phyloP scores from a whole-genome alignment of 2,329 filamentous ascomycete species.

The Penicillium sp. region DNA sequence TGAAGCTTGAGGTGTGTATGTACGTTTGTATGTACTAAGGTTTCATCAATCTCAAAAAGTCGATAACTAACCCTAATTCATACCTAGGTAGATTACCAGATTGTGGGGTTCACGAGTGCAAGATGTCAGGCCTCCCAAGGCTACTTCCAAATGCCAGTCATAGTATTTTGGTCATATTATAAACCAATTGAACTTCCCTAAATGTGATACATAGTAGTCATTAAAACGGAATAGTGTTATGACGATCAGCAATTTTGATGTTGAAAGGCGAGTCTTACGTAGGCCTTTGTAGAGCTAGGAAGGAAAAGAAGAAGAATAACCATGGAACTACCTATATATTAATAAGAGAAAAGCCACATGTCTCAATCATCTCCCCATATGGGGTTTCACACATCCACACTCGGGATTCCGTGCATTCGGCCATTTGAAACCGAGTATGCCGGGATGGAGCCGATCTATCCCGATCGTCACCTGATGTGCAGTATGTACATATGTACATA shows the following conservation, averaged over 20 bases:
- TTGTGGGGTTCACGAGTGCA: not conserved
- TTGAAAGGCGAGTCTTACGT: not conserved
- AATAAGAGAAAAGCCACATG: slow-evolving; percentile 6
- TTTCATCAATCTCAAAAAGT: not conserved
- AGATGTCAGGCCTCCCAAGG: not conserved
- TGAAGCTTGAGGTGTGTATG: not conserved
- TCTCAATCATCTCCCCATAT: slow-evolving; percentile 5
- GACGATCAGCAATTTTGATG: not conserved
- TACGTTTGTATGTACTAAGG: not conserved
- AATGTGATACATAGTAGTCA: not conserved
- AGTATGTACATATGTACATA: not conserved
- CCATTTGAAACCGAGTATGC: slow-evolving; percentile 1
- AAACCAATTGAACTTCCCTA: not conserved
- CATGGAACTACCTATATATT: not conserved
- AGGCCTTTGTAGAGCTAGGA: not conserved
- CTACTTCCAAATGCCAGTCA: not conserved
- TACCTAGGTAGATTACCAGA: not conserved
- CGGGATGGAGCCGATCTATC: slow-evolving; percentile 6
- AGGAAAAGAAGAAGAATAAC: not conserved
- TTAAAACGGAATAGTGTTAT: not conserved
- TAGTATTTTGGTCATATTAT: not conserved
- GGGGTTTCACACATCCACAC: not conserved
- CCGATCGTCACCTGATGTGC: not conserved
- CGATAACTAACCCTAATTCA: not conserved
- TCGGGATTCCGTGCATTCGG: slow-evolving; percentile 8